phyloP scores from a whole-genome alignment of 345 rosid genomes.

The Gossypium ekmanianum region DNA sequence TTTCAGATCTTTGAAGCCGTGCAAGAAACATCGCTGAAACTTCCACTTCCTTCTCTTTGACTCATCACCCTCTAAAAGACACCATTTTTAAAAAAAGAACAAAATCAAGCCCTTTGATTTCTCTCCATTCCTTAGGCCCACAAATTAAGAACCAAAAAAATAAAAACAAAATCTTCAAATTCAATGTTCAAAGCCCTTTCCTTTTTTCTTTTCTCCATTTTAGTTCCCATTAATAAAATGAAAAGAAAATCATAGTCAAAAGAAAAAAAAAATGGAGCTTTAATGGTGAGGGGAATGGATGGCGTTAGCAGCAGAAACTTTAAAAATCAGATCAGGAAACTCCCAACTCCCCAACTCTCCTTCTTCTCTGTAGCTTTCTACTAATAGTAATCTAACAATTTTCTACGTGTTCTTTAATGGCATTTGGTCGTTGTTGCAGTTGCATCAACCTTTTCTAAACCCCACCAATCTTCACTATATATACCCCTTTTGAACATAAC shows the following conservation, averaged over 20 bases:
- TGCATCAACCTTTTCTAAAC: constrained; percentile 20
- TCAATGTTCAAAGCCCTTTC: background rate
- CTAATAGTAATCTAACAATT: constrained; percentile 4
- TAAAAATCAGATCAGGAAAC: constrained; percentile 5
- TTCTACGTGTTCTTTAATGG: constrained; percentile 24
- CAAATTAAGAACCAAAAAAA: background rate
- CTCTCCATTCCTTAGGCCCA: background rate
- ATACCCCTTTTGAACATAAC: background rate
- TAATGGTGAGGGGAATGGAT: background rate
- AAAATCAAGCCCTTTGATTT: background rate
- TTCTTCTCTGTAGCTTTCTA: constrained; percentile 6
- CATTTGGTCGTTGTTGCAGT: constrained; percentile 24
- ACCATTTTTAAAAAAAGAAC: background rate
- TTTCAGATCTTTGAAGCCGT: background rate
- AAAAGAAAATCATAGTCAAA: constrained; percentile 1
- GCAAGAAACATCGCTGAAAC: constrained; percentile 18
- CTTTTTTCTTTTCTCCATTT: background rate
- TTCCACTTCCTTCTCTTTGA: constrained; percentile 10
- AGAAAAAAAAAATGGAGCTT: background rate
- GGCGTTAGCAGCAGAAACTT: constrained; percentile 12
- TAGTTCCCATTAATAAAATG: background rate
- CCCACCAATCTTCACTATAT: constrained; percentile 12
- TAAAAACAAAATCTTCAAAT: background rate
- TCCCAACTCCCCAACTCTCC: constrained; percentile 6
- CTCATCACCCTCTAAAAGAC: background rate